Percentiles rank a stretch among this genome's conserved stretches.
phyloP scores from a whole-genome alignment of 169 alveolate genomes.

The Plasmodium berghei region DNA sequence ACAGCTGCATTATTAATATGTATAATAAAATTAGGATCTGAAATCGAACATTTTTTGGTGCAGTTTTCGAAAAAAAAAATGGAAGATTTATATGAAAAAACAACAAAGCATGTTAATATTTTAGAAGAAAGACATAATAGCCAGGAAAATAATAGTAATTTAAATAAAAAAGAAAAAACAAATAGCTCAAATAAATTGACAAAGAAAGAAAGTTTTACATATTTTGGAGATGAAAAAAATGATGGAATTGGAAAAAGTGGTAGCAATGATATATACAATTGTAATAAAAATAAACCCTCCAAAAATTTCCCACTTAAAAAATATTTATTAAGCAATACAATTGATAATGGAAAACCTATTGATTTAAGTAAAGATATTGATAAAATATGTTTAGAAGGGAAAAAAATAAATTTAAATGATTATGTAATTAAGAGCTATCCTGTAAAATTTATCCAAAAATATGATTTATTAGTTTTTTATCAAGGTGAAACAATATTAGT shows the following conservation, averaged over 20 bases:
- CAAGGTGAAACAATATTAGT: constrained; percentile 63
- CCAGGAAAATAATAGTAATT: background rate
- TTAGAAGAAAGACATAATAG: constrained; percentile 24
- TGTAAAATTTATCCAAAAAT: constrained; percentile 55
- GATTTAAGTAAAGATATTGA: constrained; percentile 1
- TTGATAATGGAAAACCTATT: background rate
- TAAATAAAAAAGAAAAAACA: background rate
- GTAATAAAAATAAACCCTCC: no score
- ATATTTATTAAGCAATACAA: background rate
- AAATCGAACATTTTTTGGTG: constrained; percentile 52
- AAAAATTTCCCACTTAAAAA: no score
- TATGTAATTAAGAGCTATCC: constrained; percentile 58
- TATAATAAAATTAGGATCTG: constrained; percentile 61
- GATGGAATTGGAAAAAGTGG: background rate
- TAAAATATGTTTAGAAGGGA: constrained; percentile 26
- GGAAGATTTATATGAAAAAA: constrained; percentile 57
- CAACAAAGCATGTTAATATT: constrained; percentile 59
- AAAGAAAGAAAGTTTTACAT: background rate
- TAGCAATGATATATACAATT: background rate
- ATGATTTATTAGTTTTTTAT: constrained; percentile 59
- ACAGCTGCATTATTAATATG: constrained; percentile 69
- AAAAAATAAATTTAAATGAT: constrained; percentile 59
- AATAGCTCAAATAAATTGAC: background rate
- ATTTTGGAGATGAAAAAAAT: background rate
- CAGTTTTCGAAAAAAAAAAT: constrained; percentile 63